These are phyloP conservation scores for Pyrus hybrid DNA, from an alignment of 331 rosid species.

Conservation along the genomic window DNA sequence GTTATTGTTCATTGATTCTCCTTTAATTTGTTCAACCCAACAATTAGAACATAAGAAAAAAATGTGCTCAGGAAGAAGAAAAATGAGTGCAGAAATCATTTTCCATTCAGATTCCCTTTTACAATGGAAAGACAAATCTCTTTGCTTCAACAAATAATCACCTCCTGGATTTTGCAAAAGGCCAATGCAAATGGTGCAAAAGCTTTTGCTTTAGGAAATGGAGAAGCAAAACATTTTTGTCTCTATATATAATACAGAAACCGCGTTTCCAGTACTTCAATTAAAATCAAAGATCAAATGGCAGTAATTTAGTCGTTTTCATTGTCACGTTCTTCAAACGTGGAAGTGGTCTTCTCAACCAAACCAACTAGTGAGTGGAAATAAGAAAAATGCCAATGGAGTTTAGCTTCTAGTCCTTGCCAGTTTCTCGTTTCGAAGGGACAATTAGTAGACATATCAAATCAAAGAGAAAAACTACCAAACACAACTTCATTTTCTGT, in stretches of 20 bases:
- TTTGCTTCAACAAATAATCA: neutral
- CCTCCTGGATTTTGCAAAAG: neutral
- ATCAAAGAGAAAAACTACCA: neutral
- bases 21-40: no score
- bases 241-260: neutral
- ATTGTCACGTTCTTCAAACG: neutral
- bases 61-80: neutral
- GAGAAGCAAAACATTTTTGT: neutral
- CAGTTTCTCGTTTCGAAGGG: neutral
- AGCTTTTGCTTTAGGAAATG: neutral
- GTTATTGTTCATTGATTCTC: no score
- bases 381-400: neutral
- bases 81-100: neutral
- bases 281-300: neutral
- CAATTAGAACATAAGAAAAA: no score
- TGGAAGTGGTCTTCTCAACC: neutral
- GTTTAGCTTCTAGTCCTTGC: constrained; percentile 4
- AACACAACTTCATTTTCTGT: neutral
- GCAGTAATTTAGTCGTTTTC: neutral
- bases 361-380: neutral
- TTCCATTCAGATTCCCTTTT: no score
- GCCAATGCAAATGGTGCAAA: neutral
- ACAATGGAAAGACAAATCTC: neutral
- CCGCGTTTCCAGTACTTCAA: neutral
- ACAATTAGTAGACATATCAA: neutral